Base-by-base conservation (phyloP, 495 filamentous ascomycete species). In the Extremus antarcticus region DNA sequence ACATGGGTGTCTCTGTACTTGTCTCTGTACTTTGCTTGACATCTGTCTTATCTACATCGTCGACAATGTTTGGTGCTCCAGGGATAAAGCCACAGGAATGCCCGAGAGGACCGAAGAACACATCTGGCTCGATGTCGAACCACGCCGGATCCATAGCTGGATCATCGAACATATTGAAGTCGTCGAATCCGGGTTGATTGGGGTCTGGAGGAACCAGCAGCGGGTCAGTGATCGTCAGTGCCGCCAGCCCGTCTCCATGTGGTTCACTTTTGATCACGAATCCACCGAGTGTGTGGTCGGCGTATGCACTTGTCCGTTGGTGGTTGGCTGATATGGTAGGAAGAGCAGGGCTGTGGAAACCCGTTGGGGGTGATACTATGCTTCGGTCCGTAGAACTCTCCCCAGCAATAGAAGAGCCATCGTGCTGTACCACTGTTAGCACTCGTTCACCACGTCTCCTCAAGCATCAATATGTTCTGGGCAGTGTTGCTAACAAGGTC, bases 1-100 rank as follows among this genome's bases (percentile, higher is more conserved):
- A 51, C 32, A 49, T 50, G 9, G 56, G 56, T 1, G 51, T 55
- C 11, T 11, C 43, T 2, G 47, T 17, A 15, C 20, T 25, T 16
- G 48, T 47, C 25, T 60, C 57, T 22, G 43, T 53, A 1, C 7
- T 53, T 9, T 7, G 35, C 24, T 17, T 22, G 40, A 58, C 23
- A 23, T 54, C 47, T 16, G 22, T 32, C 11, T 50, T 39, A 20
- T 62, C 59, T n/a, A 58, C 51, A 39, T 62, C 59, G 23, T 58
- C 55, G 8, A 62, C 40, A 23, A 62, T 62, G 32, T 50, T 41
- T 19, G 49, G 48, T 2, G 41, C 23, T 19, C 50, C 39, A 9
- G 59, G 50, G 22, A 62, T 57, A 32, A 62, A 62, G 1, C 59
- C 59, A 24, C 59, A 62, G 17, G 52, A 56, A 38, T 62, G 53